These are phyloP conservation scores for Colletotrichum abscissum DNA, from an alignment of 2,329 filamentous ascomycete species.

Conservation along the genomic window DNA sequence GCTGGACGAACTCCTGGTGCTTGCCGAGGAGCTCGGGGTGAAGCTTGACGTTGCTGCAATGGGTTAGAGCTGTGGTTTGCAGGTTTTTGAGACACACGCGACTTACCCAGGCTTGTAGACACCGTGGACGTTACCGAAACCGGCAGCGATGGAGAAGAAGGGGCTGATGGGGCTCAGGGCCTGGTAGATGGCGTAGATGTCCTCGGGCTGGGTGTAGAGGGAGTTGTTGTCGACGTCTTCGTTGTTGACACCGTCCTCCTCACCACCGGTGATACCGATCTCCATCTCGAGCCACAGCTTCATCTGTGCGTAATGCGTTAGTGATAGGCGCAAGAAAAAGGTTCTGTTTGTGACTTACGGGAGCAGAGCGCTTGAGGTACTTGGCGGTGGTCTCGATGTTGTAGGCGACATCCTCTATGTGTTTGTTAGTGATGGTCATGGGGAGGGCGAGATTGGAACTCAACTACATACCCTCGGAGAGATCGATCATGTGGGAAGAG, in stretches of 20 bases:
- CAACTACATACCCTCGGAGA: conserved; percentile 74
- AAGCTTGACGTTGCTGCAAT: conserved; percentile 82
- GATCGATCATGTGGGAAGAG: conserved; percentile 98
- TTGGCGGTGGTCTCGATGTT: conserved; percentile 93
- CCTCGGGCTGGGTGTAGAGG: conserved; percentile 97
- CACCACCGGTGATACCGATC: conserved; percentile 84
- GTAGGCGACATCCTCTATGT: conserved; percentile 76
- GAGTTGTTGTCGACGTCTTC: conserved; percentile 94
- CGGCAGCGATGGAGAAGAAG: conserved; percentile 98
- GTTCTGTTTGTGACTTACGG: conserved; percentile 46
- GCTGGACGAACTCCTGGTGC: conserved; percentile 93
- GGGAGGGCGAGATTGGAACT: not conserved
- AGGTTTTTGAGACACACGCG: not conserved
- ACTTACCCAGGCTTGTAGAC: conserved; percentile 88
- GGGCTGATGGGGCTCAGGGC: conserved; percentile 86
- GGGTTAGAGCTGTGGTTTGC: not conserved
- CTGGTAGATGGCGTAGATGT: conserved; percentile 92
- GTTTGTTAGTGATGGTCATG: not conserved
- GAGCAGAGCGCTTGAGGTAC: conserved; percentile 93
- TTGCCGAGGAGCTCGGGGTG: conserved; percentile 96
- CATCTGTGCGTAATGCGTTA: conserved; percentile 60
- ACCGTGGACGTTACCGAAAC: conserved; percentile 99
- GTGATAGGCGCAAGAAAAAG: not conserved
- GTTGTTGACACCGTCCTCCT: conserved; percentile 99
- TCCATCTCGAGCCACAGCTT: conserved; percentile 99